A percentile compares a stretch with the other conserved stretches of the same genome.
Evolutionary conservation across 2,329 filamentous ascomycete species (phyloP).

Genomic region (Microsporum audouinii): DNA sequence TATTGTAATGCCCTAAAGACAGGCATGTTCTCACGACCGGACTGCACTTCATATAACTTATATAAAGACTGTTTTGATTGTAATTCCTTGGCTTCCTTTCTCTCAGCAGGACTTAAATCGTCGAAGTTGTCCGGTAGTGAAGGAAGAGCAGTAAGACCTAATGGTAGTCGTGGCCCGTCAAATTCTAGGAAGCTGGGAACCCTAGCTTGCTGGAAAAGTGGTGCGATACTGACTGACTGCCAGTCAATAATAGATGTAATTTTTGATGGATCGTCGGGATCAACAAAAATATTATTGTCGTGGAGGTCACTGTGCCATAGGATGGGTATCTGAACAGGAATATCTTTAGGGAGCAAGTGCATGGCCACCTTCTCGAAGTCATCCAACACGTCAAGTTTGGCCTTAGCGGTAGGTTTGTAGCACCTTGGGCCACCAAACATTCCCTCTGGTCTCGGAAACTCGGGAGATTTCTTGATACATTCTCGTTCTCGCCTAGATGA

Average conservation of each 20-base stretch:
- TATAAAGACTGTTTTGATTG: conserved; percentile 2
- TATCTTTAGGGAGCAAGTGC: not conserved
- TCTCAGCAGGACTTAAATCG: not conserved
- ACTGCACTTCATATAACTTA: conserved; percentile 8
- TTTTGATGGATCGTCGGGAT: not conserved
- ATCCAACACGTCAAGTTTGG: not conserved
- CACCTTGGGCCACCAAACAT: not conserved
- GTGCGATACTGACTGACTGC: not conserved
- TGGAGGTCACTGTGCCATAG: not conserved
- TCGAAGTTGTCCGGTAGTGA: not conserved
- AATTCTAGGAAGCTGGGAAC: not conserved
- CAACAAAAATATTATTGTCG: not conserved
- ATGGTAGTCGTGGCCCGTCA: not conserved
- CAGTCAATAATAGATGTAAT: not conserved
- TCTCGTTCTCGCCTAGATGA: not conserved
- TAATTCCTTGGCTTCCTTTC: not conserved
- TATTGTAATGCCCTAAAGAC: conserved; percentile 7
- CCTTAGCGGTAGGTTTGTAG: not conserved
- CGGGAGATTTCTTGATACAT: not conserved
- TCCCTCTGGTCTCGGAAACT: not conserved
- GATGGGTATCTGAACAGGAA: not conserved
- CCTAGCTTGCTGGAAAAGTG: not conserved
- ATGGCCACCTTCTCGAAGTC: not conserved
- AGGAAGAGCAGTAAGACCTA: not conserved
- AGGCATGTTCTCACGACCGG: not conserved